Evolutionary conservation across 768 basidiomycete species (phyloP), one percentile per base, ranked within the genome.

Genomic region (Cyathus striatus): DNA sequence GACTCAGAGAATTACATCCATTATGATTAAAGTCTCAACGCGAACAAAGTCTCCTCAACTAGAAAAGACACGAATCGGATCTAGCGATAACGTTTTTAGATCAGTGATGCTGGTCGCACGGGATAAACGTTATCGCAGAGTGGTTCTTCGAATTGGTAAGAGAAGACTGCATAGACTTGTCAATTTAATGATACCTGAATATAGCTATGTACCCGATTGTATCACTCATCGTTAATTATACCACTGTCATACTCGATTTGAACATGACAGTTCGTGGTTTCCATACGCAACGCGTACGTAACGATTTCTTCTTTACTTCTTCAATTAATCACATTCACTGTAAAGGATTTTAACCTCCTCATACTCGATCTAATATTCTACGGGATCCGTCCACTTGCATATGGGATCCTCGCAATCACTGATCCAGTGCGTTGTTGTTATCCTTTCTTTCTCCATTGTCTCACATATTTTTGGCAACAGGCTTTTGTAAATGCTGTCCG

Each of bases 181-280:
- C 10, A 23, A 14, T 2, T 45, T n/a, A n/a, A n/a, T n/a, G n/a
- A n/a, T n/a, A n/a, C n/a, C n/a, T n/a, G n/a, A n/a, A n/a, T n/a
- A n/a, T n/a, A 52, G 45, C 33, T 10, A 45, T 59, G 9, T 59
- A 59, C 23, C 56, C 58, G 2, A 51, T 59, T n/a, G 39, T 58
- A 21, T 57, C 56, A 2, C 37, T 49, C 9, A 22, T 52, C 17
- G 26, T 56, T 27, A 58, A 58, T 41, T 49, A 47, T 30, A 41
- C 51, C 7, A 51, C 54, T 9, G 44, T 48, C 17, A 46, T 48
- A 13, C 33, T 59, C 5, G 58, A 58, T 40, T 45, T 59, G 40
- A 23, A 50, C 38, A 32, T 43, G 23, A 49, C 51, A 25, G 43
- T 57, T 3, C 32, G 39, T 9, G 49, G 49, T 20, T 27, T 52